Evolutionary conservation across 305 asterid genomes (phyloP), one percentile per base, ranked within the genome.

Genomic region (Stenogyne calaminthoides): DNA sequence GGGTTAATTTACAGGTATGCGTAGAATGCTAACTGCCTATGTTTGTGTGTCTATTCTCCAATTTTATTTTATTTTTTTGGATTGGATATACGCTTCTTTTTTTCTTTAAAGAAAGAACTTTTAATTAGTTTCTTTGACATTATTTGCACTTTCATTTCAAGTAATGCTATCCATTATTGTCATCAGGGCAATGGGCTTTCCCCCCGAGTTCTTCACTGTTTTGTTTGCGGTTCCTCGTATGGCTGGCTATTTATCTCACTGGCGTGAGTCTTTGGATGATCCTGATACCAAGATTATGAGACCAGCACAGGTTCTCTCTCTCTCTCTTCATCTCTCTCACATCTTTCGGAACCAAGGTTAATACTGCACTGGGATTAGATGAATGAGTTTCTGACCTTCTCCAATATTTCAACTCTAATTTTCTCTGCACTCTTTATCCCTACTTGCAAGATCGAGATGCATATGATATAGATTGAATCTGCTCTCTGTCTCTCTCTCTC

Each of bases 211-310:
- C 93, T 95, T 95, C 54, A 96, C 99, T 6, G 97, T 95, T 76
- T 69, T 95, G 78, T 93, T 95, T 78, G 99, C 99, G 36, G 84
- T 89, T 77, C 99, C 99, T 57, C 92, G 99, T 49, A 95, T 95
- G 99, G 99, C 99, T 58, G 99, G 99, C 58, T 95, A 95, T 79
- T 84, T 95, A 76, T 91, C 99, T 80, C 99, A 95, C 83, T 95
- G 99, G 99, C 85, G 93, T 15, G 99, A 95, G 77, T 95, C 99
- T 58, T 84, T 93, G 40, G 99, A 91, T 81, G 78, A 75, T 22
- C 78, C 74, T 14, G 78, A 75, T 70, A 95, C 99, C 46, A 95
- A 95, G 89, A 89, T 95, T 54, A 95, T 95, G 97, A 86, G 99
- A 80, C 99, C 99, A 27, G 97, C 97, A 42, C 97, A 95, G 97